Evolutionary conservation across 495 filamentous ascomycete species (phyloP), one percentile per base, ranked within the genome.

Genomic region (Bryoglossum gracile): DNA sequence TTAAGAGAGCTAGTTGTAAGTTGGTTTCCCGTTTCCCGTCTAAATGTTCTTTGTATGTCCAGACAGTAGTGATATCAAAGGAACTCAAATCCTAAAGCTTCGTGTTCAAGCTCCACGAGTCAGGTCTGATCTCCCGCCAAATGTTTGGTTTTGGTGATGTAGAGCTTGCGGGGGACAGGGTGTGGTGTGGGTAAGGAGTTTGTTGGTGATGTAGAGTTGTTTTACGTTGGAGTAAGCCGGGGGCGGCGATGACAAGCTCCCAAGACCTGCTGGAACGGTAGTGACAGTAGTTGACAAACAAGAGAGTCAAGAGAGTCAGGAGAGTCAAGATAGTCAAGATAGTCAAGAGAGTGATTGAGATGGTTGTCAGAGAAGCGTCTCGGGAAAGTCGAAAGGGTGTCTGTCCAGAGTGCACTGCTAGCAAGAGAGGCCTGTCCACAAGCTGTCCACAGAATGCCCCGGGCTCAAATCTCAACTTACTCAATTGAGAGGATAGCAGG

Each of bases 351-450:
- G 26, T 30, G 11, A 13, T 37, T 35, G 30, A 43, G 33, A n/a
- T 24, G 30, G 36, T 4, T 48, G 55, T 54, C 38, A 46, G 50
- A 53, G 43, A 54, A 30, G 22, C 42, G 55, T 57, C 52, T 55
- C 46, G 46, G 34, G 26, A 46, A 5, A 39, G 18, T 46, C 10
- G 36, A 24, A 46, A 33, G 43, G 45, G 33, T 18, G 16, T 50
- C 38, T 41, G 38, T 22, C 26, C 26, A 30, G 16, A 41, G 14
- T n/a, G n/a, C n/a, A n/a, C n/a, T n/a, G n/a, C n/a, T n/a, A n/a
- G n/a, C n/a, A 6, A 23, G 18, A 41, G 17, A 41, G 38, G 38
- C 38, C 38, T 41, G 22, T 25, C 38, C 38, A 22, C 22, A 22
- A 4, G 22, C 5, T 41, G 22, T 25, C 38, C 38, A 22, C 22